These are phyloP conservation scores for Chlamydomonas schloesseri DNA, from an alignment of 139 green algal genomes.

Conservation along the genomic window DNA sequence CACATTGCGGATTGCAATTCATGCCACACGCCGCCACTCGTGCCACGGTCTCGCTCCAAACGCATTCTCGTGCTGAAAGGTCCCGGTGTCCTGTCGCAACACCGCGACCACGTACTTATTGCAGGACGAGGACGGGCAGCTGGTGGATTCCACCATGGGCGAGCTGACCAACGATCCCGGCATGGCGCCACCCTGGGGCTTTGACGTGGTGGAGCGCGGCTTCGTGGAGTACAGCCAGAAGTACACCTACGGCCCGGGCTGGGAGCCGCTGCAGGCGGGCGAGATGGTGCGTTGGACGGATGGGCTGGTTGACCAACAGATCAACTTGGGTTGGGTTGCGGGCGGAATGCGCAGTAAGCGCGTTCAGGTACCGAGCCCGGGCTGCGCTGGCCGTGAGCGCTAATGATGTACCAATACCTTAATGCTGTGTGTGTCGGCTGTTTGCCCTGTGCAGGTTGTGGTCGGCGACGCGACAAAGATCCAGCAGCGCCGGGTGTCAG, in stretches of 20 bases:
- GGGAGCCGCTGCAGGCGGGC: not conserved
- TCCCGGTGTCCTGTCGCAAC: too few species aligned
- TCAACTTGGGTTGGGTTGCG: too few species aligned
- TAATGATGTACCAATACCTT: too few species aligned
- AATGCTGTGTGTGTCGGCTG: too few species aligned
- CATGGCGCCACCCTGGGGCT: not conserved
- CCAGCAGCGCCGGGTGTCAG: too few species aligned
- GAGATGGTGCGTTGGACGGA: constrained; percentile 46
- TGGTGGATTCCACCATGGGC: not conserved
- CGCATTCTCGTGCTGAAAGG: too few species aligned
- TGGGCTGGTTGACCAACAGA: too few species aligned
- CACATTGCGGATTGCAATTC: not conserved
- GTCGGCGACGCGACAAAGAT: not conserved
- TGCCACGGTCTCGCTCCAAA: not conserved
- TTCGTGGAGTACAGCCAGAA: not conserved
- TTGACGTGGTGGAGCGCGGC: not conserved
- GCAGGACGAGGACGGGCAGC: constrained; percentile 25
- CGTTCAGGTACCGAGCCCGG: too few species aligned
- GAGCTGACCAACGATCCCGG: not conserved
- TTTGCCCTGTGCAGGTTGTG: not conserved
- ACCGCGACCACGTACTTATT: too few species aligned
- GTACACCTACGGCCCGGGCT: not conserved
- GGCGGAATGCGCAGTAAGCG: too few species aligned
- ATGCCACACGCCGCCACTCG: not conserved
- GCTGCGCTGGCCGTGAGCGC: too few species aligned